Evolutionary conservation across 352 stramenopile species (phyloP), one percentile per base, ranked within the genome.

Genomic region (Lagenidium giganteum): DNA sequence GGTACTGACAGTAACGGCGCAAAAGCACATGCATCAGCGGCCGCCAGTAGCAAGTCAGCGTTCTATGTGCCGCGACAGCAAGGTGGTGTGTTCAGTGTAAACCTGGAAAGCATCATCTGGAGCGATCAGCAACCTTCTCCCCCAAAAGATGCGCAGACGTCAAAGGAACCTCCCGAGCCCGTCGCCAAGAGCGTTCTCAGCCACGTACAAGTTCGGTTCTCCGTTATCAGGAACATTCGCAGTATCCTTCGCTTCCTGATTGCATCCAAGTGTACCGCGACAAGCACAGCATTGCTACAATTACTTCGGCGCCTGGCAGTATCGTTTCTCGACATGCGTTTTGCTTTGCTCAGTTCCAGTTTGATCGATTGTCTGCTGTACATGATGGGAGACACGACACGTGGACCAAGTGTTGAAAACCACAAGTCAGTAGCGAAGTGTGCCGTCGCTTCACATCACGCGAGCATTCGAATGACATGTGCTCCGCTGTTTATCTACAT

Each of bases 71-170:
- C 40, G 8, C 36, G 45, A 16, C 27, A 42, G 7, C 51, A 83
- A 58, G 75, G 76, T 20, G 76, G 80, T 9, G 79, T 88, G 16
- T 81, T 91, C 23, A 76, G 62, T 29, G 75, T 92, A 38, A 84
- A 79, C 21, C 47, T 90, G 6, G 75, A 92, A 31, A 83, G 67
- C 36, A 92, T 92, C 47, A 75, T 87, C 7, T 92, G 80, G 80
- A 92, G 74, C 39, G 80, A 92, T 34, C 74, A 88, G 31, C 40
- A 55, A n/a, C n/a, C n/a, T n/a, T n/a, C n/a, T 38, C 12, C 32
- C 8, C 8, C 8, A 13, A 7, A 9, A 20, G 20, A 38, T 17
- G 8, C 11, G 8, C 32, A 38, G 8, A 38, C 9, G 12, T 20
- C 32, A 8, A 38, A 17, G 12, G 36, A 9, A 28, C 18, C 24